Evolutionary conservation across 1,284 basidiomycete genomes (phyloP), one percentile per base, ranked within the genome.

Genomic region (Stygiomarasmius scandens): DNA sequence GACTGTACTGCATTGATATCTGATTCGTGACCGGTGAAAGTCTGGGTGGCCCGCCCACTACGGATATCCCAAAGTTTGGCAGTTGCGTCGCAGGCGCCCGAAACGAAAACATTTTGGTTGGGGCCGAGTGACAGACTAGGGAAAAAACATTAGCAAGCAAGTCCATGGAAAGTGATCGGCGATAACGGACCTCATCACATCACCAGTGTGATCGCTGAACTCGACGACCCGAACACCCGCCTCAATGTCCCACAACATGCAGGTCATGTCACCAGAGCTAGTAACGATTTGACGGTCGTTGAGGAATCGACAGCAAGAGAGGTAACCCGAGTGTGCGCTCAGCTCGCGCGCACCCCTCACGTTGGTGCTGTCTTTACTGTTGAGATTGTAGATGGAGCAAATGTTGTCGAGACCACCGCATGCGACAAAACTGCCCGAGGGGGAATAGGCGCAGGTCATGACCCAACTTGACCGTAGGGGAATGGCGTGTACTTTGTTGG

Each of bases 161-260:
- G 55, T 14, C 55, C 43, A 46, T 29, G 48, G 36, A 23, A 46
- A n/a, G 63, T 56, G 47, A 41, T 46, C 41, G 27, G 19, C 29
- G 52, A 52, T 43, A 11, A 54, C 61, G 57, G 67, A 96, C 95
- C 93, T 97, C 96, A 98, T 98, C 60, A 99, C 96, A 79, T 99
- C 96, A 48, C 96, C 97, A 14, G 96, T 98, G 73, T 99, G 97
- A 76, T 98, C 97, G 71, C 93, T 96, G 75, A 99, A 99, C 76
- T 98, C 96, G 66, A 95, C 90, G 14, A 95, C 92, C 61, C 95
- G 83, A 1, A 95, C 93, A 63, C 96, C 97, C 25, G 94, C 93
- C 74, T 98, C 96, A 63, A 99, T 93, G 75, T 99, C 96, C 96
- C 97, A 99, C 41, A 98, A 84, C 95, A 99, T 98, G 74, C 97